A percentile compares a stretch with the other conserved stretches of the same genome.
phyloP scores from a whole-genome alignment of 768 basidiomycete species.

The Mycena latifolia region DNA sequence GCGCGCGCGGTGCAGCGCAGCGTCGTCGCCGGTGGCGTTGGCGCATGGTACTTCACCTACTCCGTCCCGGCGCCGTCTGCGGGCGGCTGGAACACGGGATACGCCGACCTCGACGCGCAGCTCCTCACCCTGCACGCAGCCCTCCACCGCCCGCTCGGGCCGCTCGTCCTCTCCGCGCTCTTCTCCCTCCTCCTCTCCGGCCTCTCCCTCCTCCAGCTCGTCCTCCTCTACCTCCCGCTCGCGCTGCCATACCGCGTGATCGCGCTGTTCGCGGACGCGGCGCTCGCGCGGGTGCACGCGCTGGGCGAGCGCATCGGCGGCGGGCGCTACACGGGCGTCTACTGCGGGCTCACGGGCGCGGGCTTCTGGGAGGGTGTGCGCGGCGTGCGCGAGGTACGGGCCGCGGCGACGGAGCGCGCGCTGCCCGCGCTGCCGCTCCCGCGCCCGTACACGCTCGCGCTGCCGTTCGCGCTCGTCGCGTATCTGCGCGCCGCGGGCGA shows the following conservation, averaged over 20 bases:
- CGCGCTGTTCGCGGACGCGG: conserved; percentile 37
- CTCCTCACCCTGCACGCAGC: conserved; percentile 73
- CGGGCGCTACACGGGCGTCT: conserved; percentile 55
- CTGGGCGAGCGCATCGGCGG: conserved; percentile 35
- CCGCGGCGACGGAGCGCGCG: conserved; percentile 13
- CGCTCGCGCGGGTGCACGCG: conserved; percentile 22
- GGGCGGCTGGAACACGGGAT: conserved; percentile 47
- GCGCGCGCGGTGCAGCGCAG: conserved; percentile 84
- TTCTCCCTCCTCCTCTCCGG: conserved; percentile 64
- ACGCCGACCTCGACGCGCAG: conserved; percentile 72
- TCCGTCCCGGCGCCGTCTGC: conserved; percentile 17
- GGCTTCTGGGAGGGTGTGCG: conserved; percentile 57
- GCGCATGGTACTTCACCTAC: conserved; percentile 86
- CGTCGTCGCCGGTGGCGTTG: conserved; percentile 85
- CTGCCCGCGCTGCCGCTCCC: conserved; percentile 48
- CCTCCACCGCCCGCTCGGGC: conserved; percentile 83
- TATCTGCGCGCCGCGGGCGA: conserved; percentile 85
- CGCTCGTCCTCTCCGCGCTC: conserved; percentile 80
- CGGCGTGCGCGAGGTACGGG: conserved; percentile 48
- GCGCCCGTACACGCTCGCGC: conserved; percentile 81
- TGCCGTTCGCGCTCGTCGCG: conserved; percentile 85
- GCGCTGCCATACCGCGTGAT: conserved; percentile 61
- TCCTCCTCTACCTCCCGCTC: conserved; percentile 48
- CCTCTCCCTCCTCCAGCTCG: conserved; percentile 5
- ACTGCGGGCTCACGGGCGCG: conserved; percentile 69